Evolutionary conservation across 768 basidiomycete genomes (phyloP).

Genomic region (Lentinus brumalis): DNA sequence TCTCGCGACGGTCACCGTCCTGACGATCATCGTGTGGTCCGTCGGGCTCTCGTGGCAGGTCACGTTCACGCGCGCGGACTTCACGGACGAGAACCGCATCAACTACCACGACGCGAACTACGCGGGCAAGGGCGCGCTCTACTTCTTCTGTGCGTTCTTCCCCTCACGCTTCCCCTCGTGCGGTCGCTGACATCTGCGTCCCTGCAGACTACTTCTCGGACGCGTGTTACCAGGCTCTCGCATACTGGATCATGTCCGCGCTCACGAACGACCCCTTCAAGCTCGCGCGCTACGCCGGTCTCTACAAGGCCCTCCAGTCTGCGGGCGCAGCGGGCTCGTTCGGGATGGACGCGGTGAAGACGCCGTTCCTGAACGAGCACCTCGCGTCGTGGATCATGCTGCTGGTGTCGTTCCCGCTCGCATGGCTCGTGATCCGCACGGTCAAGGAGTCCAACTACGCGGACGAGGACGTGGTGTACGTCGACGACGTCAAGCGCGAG

Average conservation of each 20-base stretch:
- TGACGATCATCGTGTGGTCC: conserved; percentile 40
- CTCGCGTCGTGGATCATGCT: conserved; percentile 39
- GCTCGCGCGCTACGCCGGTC: conserved; percentile 46
- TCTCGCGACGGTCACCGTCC: conserved; percentile 33
- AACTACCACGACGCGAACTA: conserved; percentile 38
- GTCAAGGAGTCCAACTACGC: conserved; percentile 42
- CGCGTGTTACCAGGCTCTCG: conserved; percentile 39
- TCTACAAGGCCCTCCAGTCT: conserved; percentile 44
- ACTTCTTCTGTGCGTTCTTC: conserved; percentile 40
- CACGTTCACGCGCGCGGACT: conserved; percentile 35
- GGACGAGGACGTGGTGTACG: conserved; percentile 36
- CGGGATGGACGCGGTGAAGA: conserved; percentile 47
- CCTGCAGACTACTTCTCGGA: conserved; percentile 41
- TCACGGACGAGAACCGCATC: conserved; percentile 18
- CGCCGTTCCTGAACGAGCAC: conserved; percentile 47
- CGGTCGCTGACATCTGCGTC: neutral
- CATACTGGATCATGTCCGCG: conserved; percentile 43
- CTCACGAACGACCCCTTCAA: conserved; percentile 48
- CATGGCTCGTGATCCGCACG: conserved; percentile 34
- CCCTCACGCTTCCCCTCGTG: neutral
- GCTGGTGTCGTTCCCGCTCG: conserved; percentile 38
- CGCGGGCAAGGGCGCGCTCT: conserved; percentile 39
- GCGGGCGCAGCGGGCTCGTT: conserved; percentile 42
- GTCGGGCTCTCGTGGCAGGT: conserved; percentile 43
- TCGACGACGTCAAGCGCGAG: conserved; percentile 24